Evolutionary conservation across 2,329 filamentous ascomycete species (phyloP), one percentile per base, ranked within the genome.

Genomic region (Byssothecium circinans): DNA sequence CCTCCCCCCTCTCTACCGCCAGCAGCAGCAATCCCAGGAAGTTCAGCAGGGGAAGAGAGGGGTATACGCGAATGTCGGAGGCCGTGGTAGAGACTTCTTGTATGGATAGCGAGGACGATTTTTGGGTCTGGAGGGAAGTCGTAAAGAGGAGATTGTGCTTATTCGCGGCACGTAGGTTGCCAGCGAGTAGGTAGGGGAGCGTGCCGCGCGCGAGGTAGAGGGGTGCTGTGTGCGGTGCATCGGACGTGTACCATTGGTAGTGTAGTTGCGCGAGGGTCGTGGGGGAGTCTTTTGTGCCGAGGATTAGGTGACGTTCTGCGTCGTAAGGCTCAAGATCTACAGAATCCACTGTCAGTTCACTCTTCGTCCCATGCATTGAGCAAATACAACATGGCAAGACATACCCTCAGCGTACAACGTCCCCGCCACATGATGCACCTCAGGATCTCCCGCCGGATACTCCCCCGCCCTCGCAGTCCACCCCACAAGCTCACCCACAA

Each of bases 381-480:
- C n/a, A n/a, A n/a, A n/a, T n/a, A n/a, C n/a, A n/a, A n/a, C n/a
- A n/a, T n/a, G n/a, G n/a, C n/a, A n/a, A n/a, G n/a, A 58, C 66
- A 38, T 70, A 82, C 81, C 80, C 65, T 95, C 87, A n/a, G 91
- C 92, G 69, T 90, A 96, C 35, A 96, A 77, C 25, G 84, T 85
- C 41, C 94, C 94, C 29, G 86, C 86, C 35, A 95, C 91, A 74
- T 97, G 91, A 73, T 99, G 94, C 46, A 99, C 78, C 64, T 97
- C 94, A 2, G 92, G 88, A 66, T 99, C 94, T 50, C 94, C 94
- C 41, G 90, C 88, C 39, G 94, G 91, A 69, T 88, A 89, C 37
- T 94, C 88, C 58, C 91, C 90, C 64, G 84, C 87, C 69, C 88
- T 92, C 45, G 84, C 81, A 47, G 90, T 95, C 94, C 94, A 99